Evolutionary conservation across 768 basidiomycete genomes (phyloP).

Genomic region (Podaxis rugospora): DNA sequence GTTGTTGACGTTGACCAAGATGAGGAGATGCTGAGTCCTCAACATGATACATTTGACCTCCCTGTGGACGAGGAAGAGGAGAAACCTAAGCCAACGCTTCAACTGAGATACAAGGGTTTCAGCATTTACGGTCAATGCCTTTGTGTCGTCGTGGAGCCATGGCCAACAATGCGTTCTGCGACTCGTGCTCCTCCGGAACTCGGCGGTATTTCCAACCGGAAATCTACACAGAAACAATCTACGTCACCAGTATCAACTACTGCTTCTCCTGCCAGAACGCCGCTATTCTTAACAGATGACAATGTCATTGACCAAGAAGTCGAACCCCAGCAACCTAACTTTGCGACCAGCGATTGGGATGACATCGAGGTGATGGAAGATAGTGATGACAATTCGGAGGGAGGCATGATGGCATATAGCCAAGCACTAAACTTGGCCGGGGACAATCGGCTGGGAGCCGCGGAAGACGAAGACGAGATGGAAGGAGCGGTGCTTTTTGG

Average conservation of each 20-base stretch:
- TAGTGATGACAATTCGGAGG: conserved; percentile 34
- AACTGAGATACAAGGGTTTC: conserved; percentile 68
- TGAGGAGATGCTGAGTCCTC: conserved; percentile 1
- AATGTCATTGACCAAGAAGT: conserved; percentile 38
- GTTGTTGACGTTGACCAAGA: conserved; percentile 14
- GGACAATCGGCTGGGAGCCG: conserved; percentile 51
- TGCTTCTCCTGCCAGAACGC: conserved; percentile 43
- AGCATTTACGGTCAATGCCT: conserved; percentile 68
- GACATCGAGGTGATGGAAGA: conserved; percentile 21
- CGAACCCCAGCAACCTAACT: conserved; percentile 30
- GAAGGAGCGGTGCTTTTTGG: conserved; percentile 73
- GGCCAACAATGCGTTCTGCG: conserved; percentile 44
- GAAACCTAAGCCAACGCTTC: conserved; percentile 69
- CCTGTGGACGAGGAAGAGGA: conserved; percentile 61
- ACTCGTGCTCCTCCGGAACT: neutral
- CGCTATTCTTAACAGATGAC: conserved; percentile 72
- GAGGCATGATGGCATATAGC: conserved; percentile 71
- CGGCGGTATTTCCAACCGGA: neutral
- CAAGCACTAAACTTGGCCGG: conserved; percentile 61
- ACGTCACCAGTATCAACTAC: neutral
- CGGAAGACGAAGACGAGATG: conserved; percentile 72
- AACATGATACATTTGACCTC: conserved; percentile 24
- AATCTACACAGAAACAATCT: neutral
- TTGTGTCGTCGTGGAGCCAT: conserved; percentile 82
- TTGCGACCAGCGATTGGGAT: conserved; percentile 37